Percentiles rank a stretch among this genome's conserved stretches.
Evolutionary conservation across 1,284 basidiomycete genomes (phyloP).

Genomic region (Ceratobasidium theobromae): DNA sequence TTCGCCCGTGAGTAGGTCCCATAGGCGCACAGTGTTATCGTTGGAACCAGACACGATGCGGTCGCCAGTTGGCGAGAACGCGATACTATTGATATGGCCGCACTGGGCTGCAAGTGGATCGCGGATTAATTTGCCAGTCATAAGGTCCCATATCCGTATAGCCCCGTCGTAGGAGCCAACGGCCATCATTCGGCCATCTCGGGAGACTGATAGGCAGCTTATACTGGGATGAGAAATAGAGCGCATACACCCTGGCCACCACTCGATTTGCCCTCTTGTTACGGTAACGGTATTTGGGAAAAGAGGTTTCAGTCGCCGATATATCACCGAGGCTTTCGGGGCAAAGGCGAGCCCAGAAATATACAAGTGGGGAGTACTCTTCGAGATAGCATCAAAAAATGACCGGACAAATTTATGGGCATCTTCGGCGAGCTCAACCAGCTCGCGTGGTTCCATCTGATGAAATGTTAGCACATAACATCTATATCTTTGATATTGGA

Average conservation of each 20-base stretch:
- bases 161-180: background rate
- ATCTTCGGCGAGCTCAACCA: background rate
- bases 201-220: background rate
- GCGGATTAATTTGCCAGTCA: background rate
- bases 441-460: background rate
- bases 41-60: background rate
- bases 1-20: background rate
- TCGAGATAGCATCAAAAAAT: slow-evolving; percentile 7
- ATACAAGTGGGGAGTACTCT: slow-evolving; percentile 1
- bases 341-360: slow-evolving; percentile 9
- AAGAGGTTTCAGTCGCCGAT: background rate
- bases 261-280: background rate
- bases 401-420: slow-evolving; percentile 1
- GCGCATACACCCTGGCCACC: background rate
- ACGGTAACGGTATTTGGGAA: background rate
- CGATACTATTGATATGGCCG: slow-evolving; percentile 24
- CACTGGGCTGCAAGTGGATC: background rate
- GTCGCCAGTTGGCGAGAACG: slow-evolving; percentile 8
- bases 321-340: background rate
- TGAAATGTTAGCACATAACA: background rate
- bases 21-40: background rate
- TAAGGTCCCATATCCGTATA: background rate
- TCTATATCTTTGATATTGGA: background rate
- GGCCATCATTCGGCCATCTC: background rate
- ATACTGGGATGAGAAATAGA: background rate